A percentile compares a stretch with the other conserved stretches of the same genome.
Evolutionary conservation across 1,284 basidiomycete genomes (phyloP).

Genomic region (Caloboletus inedulis): DNA sequence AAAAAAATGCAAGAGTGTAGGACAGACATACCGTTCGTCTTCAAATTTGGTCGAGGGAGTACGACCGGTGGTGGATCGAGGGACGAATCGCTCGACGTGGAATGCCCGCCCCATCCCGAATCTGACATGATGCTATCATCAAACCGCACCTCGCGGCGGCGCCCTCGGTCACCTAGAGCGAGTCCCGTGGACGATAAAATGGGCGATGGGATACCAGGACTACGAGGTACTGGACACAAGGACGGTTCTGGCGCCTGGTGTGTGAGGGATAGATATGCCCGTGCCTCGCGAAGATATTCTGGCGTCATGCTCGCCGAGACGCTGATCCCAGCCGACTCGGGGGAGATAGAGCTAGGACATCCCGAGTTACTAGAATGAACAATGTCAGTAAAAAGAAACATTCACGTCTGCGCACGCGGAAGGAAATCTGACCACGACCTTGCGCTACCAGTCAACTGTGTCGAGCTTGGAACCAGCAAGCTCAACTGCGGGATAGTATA

Average conservation of each 20-base stretch:
- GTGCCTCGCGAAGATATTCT: constrained; percentile 34
- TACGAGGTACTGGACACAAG: constrained; percentile 15
- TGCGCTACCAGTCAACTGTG: constrained; percentile 14
- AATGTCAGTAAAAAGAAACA: constrained; percentile 6
- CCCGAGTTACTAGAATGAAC: constrained; percentile 22
- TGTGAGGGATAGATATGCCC: constrained; percentile 33
- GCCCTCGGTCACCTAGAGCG: constrained; percentile 27
- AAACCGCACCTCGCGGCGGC: constrained; percentile 35
- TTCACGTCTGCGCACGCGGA: background rate
- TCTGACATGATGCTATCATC: constrained; percentile 35
- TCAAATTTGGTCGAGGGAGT: constrained; percentile 15
- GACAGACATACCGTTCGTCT: constrained; percentile 20
- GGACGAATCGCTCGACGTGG: constrained; percentile 33
- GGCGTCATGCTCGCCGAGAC: constrained; percentile 34
- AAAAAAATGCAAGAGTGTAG: background rate
- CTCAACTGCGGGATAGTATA: constrained; percentile 27
- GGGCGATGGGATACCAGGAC: constrained; percentile 28
- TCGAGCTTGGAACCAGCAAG: constrained; percentile 28
- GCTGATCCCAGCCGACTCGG: constrained; percentile 34
- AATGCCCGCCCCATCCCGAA: constrained; percentile 32
- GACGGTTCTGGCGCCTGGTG: constrained; percentile 15
- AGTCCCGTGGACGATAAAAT: constrained; percentile 32
- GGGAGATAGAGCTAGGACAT: constrained; percentile 34
- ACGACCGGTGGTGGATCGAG: constrained; percentile 25
- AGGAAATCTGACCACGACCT: constrained; percentile 11